Base-by-base conservation (phyloP, 305 asterid species). In the Solanum aculeatissimum region DNA sequence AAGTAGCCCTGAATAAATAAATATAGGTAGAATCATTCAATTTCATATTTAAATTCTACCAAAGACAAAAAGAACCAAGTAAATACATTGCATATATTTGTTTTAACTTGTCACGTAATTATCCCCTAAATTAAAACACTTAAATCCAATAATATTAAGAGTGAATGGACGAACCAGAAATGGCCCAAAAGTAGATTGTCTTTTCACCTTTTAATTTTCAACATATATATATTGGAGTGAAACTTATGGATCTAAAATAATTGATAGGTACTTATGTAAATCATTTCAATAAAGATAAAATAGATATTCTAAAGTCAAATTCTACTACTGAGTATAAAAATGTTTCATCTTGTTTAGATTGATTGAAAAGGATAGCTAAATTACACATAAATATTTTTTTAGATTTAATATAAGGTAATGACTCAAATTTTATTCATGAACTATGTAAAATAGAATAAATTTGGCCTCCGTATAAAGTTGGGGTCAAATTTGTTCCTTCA, bases 201-300 rank as follows among this genome's bases (percentile, higher is more conserved):
- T 69, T 38, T 69, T 18, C 4, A 0, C 16, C 51, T 5, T 69
- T 38, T 35, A 35, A 35, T 35, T 35, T 38, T 23, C 51, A 38
- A 69, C 10, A 18, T 7, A 47, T 47, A 51, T 63, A 40, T 40
- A 7, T 40, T 68, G 75, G 8, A 32, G 40, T 68, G 75, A 4
- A 68, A 35, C 14, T 35, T 68, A 9, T 68, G 75, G 35, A 66
- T 68, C 75, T 68, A 4, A 32, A 32, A 0, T 32, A 32, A 0
- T 32, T 3, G 4, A 32, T 32, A 4, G 4, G 3, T 0, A 0
- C 3, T 1, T n/a, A 35, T 35, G 0, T 35, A 4, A 35, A 6
- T 35, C 6, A 35, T 35, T 35, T 35, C 40, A 35, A 35, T 35
- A 35, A 35, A 35, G 5, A 1, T 35, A 35, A 35, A 35, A 35